These are phyloP conservation scores for Pseudogymnoascus sp. DNA, from an alignment of 2,329 filamentous ascomycete genomes.

Conservation along the genomic window DNA sequence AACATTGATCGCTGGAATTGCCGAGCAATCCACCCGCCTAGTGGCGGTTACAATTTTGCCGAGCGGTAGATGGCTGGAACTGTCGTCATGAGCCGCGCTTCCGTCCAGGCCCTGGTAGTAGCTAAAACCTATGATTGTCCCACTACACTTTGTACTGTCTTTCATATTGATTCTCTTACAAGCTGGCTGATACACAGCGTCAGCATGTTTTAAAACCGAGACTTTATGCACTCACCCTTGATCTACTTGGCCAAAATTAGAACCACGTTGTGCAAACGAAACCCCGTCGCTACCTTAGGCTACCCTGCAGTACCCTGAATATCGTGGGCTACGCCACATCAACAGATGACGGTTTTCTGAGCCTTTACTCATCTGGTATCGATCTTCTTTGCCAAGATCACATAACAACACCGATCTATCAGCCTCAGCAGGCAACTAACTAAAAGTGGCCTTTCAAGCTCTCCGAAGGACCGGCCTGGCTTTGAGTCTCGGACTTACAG, in stretches of 20 bases:
- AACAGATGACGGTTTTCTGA: not conserved
- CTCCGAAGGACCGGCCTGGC: slow-evolving; percentile 48
- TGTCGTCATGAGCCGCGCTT: slow-evolving; percentile 7
- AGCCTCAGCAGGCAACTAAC: slow-evolving; percentile 6
- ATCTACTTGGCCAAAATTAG: not conserved
- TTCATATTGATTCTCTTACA: not conserved
- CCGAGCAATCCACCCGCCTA: not conserved
- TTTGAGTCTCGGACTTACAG: slow-evolving; percentile 53
- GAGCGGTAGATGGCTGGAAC: slow-evolving; percentile 1
- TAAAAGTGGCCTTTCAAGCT: slow-evolving; percentile 51
- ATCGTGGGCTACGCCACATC: slow-evolving; percentile 3
- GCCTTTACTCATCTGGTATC: not conserved
- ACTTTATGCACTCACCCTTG: slow-evolving; percentile 1
- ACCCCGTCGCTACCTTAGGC: not conserved
- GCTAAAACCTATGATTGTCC: slow-evolving; percentile 2
- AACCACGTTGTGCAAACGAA: slow-evolving; percentile 5
- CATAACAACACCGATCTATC: not conserved
- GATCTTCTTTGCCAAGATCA: not conserved
- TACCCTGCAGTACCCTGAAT: slow-evolving; percentile 5
- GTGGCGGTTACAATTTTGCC: slow-evolving; percentile 5
- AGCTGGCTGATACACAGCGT: slow-evolving; percentile 4
- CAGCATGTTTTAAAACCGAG: not conserved
- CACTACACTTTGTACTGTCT: not conserved
- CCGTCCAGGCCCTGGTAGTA: not conserved
- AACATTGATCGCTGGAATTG: not conserved